phyloP scores from a whole-genome alignment of 306 rosid species.

The Inga laurina region DNA sequence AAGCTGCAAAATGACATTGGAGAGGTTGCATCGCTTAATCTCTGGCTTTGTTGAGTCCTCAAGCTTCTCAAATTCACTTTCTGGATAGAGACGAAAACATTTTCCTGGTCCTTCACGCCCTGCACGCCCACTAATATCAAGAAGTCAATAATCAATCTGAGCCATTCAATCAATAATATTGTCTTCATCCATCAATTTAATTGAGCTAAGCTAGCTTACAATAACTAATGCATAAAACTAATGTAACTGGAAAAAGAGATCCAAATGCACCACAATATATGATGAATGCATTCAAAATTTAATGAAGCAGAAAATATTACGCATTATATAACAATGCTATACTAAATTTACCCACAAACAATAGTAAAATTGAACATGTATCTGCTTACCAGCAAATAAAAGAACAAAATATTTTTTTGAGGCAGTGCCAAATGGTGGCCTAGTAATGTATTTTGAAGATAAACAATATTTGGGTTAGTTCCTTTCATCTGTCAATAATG shows the following conservation, averaged over 20 bases:
- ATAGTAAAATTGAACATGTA: neutral
- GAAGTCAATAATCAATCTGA: conserved; percentile 25
- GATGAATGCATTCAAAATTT: neutral
- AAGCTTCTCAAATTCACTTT: conserved; percentile 75
- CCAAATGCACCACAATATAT: neutral
- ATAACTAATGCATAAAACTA: neutral
- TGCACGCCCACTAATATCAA: conserved; percentile 82
- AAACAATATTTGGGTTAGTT: too few relatives aligned
- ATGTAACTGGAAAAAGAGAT: neutral
- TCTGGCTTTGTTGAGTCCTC: conserved; percentile 93
- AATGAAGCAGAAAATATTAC: neutral
- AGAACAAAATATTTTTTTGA: neutral
- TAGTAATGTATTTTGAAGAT: too few relatives aligned
- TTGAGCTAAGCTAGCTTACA: conserved; percentile 26
- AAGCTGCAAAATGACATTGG: conserved; percentile 90
- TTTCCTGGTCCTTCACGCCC: conserved; percentile 95
- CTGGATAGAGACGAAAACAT: conserved; percentile 86
- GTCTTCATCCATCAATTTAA: conserved; percentile 20
- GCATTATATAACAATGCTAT: conserved; percentile 1
- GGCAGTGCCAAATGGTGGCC: too few relatives aligned
- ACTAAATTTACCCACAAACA: neutral
- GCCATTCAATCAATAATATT: conserved; percentile 20
- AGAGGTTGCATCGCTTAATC: conserved; percentile 88
- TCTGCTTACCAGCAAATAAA: neutral
- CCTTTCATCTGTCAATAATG: too few relatives aligned